phyloP scores from a whole-genome alignment of 192 early-diverging fungal genomes.

The Coemansia sp. region DNA sequence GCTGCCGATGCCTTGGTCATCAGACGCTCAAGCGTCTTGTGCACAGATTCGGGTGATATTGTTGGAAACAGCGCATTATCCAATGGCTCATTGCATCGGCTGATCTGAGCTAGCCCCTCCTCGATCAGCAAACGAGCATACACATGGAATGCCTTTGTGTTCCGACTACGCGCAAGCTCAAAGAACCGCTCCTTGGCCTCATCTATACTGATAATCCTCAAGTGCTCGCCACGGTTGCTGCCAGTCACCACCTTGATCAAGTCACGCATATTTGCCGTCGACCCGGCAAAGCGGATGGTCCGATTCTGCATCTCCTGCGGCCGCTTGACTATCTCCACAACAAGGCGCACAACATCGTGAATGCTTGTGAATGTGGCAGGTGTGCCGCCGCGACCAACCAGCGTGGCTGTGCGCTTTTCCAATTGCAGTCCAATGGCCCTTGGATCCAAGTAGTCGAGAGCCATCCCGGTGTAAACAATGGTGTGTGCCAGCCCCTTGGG shows the following conservation, averaged over 20 bases:
- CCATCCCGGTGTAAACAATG: slow-evolving; percentile 44
- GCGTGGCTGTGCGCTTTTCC: slow-evolving; percentile 21
- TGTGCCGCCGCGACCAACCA: slow-evolving; percentile 47
- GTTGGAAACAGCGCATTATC: slow-evolving; percentile 40
- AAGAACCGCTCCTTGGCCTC: slow-evolving; percentile 37
- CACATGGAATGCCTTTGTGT: slow-evolving; percentile 38
- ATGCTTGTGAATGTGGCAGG: slow-evolving; percentile 35
- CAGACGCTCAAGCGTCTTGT: slow-evolving; percentile 21
- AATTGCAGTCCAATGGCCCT: slow-evolving; percentile 31
- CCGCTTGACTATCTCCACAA: slow-evolving; percentile 28
- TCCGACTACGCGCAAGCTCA: slow-evolving; percentile 32
- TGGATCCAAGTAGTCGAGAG: slow-evolving; percentile 49
- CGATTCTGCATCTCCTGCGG: slow-evolving; percentile 42
- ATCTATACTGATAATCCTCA: slow-evolving; percentile 36
- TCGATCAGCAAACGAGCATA: slow-evolving; percentile 44
- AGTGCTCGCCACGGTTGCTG: slow-evolving; percentile 29
- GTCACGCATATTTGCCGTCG: slow-evolving; percentile 37
- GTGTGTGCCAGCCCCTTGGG: slow-evolving; percentile 34
- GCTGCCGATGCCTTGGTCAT: slow-evolving; percentile 7
- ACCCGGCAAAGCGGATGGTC: slow-evolving; percentile 32
- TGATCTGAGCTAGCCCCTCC: slow-evolving; percentile 44
- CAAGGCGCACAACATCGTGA: slow-evolving; percentile 20
- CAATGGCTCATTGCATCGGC: slow-evolving; percentile 26
- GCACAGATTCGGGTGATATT: slow-evolving; percentile 26
- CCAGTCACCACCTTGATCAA: slow-evolving; percentile 40